Evolutionary conservation across 208 protist species (phyloP), one percentile per base, ranked within the genome.

Genomic region (Trypanosomatidae sp.): DNA sequence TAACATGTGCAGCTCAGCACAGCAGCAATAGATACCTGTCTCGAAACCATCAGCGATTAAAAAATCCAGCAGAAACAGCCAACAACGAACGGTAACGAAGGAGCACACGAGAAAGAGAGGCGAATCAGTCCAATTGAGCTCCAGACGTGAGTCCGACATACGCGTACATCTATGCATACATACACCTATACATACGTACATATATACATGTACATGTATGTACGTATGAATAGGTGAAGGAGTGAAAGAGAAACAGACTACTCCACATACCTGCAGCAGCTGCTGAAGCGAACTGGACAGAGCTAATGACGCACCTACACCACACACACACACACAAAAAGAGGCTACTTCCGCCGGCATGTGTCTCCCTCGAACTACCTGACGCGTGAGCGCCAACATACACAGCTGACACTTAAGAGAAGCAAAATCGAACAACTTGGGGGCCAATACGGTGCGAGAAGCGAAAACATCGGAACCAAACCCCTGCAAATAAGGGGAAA

Each of bases 191-290:
- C 28, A 47, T 22, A 64, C 1, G 36, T 65, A 65, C 30, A 65
- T 65, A 65, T 65, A 65, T 44, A 74, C 39, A 79, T 55, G 69
- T 56, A 70, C 74, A 82, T 66, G 80, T 60, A 81, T 79, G 72
- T 72, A 78, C 76, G 62, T 56, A 72, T 55, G 62, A 46, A 76
- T 43, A 74, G 36, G 36, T 6, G 36, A 39, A 39, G 36, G 36
- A 41, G 12, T 25, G 58, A 62, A 10, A 62, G 17, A 25, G 25
- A 15, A 19, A 22, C 17, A 19, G 17, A 41, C 58, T 10, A n/a
- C 58, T 55, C 10, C 25, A 39, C 36, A 55, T 25, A 55, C 22
- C 2, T 12, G 7, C 8, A n/a, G 50, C 4, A 19, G 22, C 7
- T 55, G 50, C 7, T 55, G 50, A 55, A 55, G 50, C 50, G 10